phyloP scores from a whole-genome alignment of 495 filamentous ascomycete species.

The Neurospora sp. region DNA sequence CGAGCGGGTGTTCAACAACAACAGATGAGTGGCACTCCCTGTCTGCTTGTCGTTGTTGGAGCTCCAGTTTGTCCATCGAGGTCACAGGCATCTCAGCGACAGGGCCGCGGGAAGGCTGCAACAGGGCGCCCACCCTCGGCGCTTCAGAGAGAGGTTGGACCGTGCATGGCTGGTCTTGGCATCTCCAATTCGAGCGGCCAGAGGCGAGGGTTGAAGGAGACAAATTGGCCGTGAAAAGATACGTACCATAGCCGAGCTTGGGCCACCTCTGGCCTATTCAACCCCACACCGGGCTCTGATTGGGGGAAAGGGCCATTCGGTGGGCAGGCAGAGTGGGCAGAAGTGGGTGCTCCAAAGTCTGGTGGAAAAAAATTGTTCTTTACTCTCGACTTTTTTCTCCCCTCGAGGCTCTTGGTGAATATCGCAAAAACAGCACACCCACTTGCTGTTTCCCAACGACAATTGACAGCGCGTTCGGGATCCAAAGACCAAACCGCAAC shows the following conservation, averaged over 20 bases:
- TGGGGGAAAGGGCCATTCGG: not conserved
- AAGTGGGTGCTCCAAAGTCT: slow-evolving; percentile 13
- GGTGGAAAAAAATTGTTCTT: slow-evolving; percentile 23
- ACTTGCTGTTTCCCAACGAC: slow-evolving; percentile 20
- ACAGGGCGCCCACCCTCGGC: not conserved
- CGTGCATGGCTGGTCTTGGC: not conserved
- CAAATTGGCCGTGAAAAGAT: not conserved
- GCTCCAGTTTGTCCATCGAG: not conserved
- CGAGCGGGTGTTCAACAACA: not conserved
- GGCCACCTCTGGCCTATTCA: not conserved
- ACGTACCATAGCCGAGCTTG: not conserved
- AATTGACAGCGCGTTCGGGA: slow-evolving; percentile 18
- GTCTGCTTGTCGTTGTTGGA: not conserved
- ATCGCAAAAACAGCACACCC: slow-evolving; percentile 17
- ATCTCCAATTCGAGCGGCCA: not conserved
- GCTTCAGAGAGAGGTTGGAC: not conserved
- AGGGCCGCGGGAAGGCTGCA: not conserved
- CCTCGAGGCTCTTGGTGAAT: slow-evolving; percentile 12
- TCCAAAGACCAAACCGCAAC: slow-evolving; percentile 7
- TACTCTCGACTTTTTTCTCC: slow-evolving; percentile 21
- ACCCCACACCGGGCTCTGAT: not conserved
- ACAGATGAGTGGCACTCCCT: not conserved
- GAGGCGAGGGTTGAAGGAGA: not conserved
- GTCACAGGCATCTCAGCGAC: not conserved
- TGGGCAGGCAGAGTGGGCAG: not conserved